Base-by-base conservation (phyloP, 2,329 filamentous ascomycete genomes). In the Neurospora sp. region DNA sequence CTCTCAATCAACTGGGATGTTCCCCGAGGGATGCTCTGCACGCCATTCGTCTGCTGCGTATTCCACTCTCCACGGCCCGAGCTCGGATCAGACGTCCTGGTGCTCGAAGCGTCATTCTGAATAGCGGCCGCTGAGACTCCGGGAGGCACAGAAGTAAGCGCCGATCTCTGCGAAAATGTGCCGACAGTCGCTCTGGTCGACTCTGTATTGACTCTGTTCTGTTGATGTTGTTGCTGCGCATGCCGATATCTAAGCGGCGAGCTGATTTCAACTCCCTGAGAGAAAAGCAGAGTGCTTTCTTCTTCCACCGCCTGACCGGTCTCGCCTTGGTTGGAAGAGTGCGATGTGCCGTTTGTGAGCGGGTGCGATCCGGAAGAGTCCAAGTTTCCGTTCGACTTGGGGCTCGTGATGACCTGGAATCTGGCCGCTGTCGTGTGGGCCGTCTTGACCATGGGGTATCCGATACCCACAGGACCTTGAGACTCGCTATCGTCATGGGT, bases 101-200 rank as follows among this genome's bases (percentile, higher is more conserved):
- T 97, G 1, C 94, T 96, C 2, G 93, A 97, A 1, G 93, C 95
- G 76, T 97, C 93, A 75, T 98, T 97, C 68, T 89, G 82, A 70
- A 86, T 79, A 12, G 85, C 86, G 36, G 85, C 87, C 15, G 87
- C 87, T 4, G 86, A 87, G 68, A 88, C 81, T 4, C 86, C 87
- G 0, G 83, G 80, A 0, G 88, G 86, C 2, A 90, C 79, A 23
- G 86, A 81, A 17, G 87, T 88, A 65, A 89, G 79, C 1, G 82
- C 84, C 4, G 89, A 91, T 65, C 84, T 81, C 77, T 92, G 91
- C 1, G 91, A 92, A 71, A 88, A 87, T 2, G 85, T 87, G 70
- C 78, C 87, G 1, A 80, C 77, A 1, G 80, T 82, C 8, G 80
- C 81, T 72, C 79, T 78, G 19, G 77, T 77, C 2, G 80, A 81